Conservation (phyloP, 306 rosid species). For the Fagus sylvatica region DNA sequence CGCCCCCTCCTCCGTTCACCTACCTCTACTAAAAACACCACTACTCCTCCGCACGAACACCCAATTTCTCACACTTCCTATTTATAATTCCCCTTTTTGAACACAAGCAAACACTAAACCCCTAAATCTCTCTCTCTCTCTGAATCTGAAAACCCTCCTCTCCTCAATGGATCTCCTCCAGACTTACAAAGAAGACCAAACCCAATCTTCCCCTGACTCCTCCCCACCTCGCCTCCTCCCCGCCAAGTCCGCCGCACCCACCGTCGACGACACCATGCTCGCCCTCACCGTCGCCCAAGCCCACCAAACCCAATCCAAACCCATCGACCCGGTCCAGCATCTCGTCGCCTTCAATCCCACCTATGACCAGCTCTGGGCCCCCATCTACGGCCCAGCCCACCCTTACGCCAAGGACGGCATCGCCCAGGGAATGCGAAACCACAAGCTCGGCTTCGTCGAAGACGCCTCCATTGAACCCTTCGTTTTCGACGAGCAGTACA, state of each 20-base stretch:
- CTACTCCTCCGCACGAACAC: too few species aligned
- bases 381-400: conserved; percentile 84
- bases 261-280: conserved; percentile 87
- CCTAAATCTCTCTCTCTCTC: neutral
- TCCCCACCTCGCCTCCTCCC: conserved; percentile 83
- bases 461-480: conserved; percentile 83
- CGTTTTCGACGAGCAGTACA: conserved; percentile 91
- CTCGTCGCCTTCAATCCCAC: conserved; percentile 79
- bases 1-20: too few species aligned
- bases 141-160: neutral
- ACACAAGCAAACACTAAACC: too few species aligned
- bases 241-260: conserved; percentile 71
- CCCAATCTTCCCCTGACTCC: conserved; percentile 42
- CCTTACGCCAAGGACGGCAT: conserved; percentile 94
- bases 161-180: conserved; percentile 68
- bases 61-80: too few species aligned
- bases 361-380: conserved; percentile 93
- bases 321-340: conserved; percentile 83
- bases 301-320: conserved; percentile 40
- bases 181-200: conserved; percentile 45
- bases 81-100: too few species aligned
- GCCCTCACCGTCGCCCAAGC: conserved; percentile 63
- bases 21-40: too few species aligned
- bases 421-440: conserved; percentile 95
- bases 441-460: conserved; percentile 91